Conservation (phyloP, 371 early-diverging fungal species). For the Chytridiales sp. region DNA sequence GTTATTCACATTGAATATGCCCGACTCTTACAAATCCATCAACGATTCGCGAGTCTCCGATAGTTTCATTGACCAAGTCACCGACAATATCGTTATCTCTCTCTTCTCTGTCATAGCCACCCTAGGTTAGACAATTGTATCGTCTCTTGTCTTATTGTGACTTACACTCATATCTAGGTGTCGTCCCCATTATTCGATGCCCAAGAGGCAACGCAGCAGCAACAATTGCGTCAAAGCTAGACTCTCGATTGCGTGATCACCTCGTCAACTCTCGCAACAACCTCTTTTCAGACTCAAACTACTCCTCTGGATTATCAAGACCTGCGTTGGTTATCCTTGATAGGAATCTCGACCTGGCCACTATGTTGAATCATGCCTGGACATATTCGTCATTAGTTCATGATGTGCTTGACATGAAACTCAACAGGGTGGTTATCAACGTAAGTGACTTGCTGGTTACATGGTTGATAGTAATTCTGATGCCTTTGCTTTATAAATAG, state of each 20-base stretch:
- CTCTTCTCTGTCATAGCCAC: conserved; percentile 94
- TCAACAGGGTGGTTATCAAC: conserved; percentile 74
- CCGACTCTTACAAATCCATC: conserved; percentile 73
- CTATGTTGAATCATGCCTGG: conserved; percentile 97
- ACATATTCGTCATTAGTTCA: conserved; percentile 96
- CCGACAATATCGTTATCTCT: conserved; percentile 74
- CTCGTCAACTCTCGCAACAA: conserved; percentile 73
- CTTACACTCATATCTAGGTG: conserved; percentile 41
- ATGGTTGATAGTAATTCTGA: conserved; percentile 11
- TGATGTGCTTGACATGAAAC: conserved; percentile 90
- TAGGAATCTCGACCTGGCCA: conserved; percentile 91
- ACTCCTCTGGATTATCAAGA: conserved; percentile 10
- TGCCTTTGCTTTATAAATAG: too few species aligned
- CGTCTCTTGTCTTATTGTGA: background rate
- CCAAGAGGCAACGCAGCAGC: conserved; percentile 92
- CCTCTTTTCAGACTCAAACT: conserved; percentile 63
- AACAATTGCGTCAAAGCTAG: conserved; percentile 86
- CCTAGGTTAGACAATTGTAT: conserved; percentile 56
- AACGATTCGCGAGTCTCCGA: conserved; percentile 82
- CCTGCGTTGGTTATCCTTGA: conserved; percentile 90
- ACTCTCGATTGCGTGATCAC: conserved; percentile 86
- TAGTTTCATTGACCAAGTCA: conserved; percentile 68
- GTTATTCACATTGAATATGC: conserved; percentile 91
- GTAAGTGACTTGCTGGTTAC: conserved; percentile 12
- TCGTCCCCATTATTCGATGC: conserved; percentile 87